Conservation (phyloP, 768 basidiomycete genomes). For the Fistulinella prunicolor region DNA sequence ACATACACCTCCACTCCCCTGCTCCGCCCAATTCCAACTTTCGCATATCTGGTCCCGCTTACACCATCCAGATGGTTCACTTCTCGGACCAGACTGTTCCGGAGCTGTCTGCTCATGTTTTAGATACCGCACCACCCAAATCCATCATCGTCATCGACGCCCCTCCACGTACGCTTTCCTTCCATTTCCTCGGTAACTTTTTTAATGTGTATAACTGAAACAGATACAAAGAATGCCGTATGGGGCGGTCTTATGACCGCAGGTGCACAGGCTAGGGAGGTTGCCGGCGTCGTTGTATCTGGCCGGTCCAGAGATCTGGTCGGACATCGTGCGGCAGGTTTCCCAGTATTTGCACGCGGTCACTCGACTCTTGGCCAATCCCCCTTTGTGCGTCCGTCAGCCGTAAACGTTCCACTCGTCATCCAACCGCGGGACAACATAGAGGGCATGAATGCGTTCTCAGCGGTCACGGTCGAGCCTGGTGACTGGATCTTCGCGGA, state of each 20-base stretch:
- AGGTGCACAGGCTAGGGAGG: conserved; percentile 69
- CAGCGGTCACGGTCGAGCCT: conserved; percentile 57
- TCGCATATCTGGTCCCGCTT: conserved; percentile 72
- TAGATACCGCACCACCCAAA: conserved; percentile 67
- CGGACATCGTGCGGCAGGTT: conserved; percentile 66
- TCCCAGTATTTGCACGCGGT: conserved; percentile 81
- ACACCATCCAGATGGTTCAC: conserved; percentile 82
- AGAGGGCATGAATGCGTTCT: conserved; percentile 41
- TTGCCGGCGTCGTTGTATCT: conserved; percentile 75
- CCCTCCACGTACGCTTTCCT: conserved; percentile 56
- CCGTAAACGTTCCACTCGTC: conserved; percentile 62
- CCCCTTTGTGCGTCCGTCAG: conserved; percentile 78
- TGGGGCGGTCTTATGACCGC: conserved; percentile 95
- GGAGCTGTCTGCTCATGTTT: conserved; percentile 69
- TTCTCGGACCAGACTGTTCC: conserved; percentile 58
- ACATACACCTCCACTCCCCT: conserved; percentile 54
- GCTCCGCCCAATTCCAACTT: conserved; percentile 21
- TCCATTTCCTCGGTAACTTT: neutral
- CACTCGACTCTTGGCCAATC: conserved; percentile 85
- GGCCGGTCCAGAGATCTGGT: conserved; percentile 82
- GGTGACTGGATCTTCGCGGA: conserved; percentile 87
- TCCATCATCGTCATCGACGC: conserved; percentile 72
- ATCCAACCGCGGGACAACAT: conserved; percentile 37
- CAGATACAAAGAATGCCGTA: conserved; percentile 76
- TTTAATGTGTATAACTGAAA: neutral